Base-by-base conservation (phyloP, 2,329 filamentous ascomycete species). In the Thermoascus crustaceus region DNA sequence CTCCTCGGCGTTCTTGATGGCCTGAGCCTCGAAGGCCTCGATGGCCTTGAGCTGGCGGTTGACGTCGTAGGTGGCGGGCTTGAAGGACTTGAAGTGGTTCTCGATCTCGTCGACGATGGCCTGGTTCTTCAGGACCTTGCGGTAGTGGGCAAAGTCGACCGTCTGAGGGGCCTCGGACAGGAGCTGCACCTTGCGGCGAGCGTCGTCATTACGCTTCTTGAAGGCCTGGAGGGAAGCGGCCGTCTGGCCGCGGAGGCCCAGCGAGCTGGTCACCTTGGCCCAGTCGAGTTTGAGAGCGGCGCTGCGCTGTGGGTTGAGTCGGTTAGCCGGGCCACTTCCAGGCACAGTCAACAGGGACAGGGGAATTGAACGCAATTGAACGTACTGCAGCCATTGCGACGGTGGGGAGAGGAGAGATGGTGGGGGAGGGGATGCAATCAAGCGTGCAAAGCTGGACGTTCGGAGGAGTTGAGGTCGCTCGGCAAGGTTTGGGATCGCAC, bases 151-250 rank as follows among this genome's bases (percentile, higher is more conserved):
- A 71, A 98, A 96, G 76, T 98, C 87, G 70, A 98, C 78, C 40
- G 78, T 77, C 58, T 86, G 85, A 48, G 89, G 72, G 63, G 83
- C 80, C 69, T 94, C 86, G 46, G 78, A 80, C 40, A 98, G 85
- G 45, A 78, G 57, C 67, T 83, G 79, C 44, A 98, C 76, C 72
- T 89, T 89, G 73, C 91, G 89, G 70, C 89, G 88, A 62, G 86
- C 89, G 65, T 95, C 88, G 64, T 98, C 91, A 76, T 96, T 95
- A 72, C 91, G 88, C 80, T 94, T 91, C 80, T 98, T 98, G 82
- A 98, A 98, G 50, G 85, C 78, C 66, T 89, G 82, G 44, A 98
- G 86, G 44, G 89, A 83, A 57, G 82, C 71, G 53, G 85, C 88
- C 53, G 91, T 98, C 73, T 87, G 85, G 66, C 91, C 91, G 67